These are phyloP conservation scores for Pyrenophora tritici-repentis DNA, from an alignment of 2,329 filamentous ascomycete species.

Conservation along the genomic window DNA sequence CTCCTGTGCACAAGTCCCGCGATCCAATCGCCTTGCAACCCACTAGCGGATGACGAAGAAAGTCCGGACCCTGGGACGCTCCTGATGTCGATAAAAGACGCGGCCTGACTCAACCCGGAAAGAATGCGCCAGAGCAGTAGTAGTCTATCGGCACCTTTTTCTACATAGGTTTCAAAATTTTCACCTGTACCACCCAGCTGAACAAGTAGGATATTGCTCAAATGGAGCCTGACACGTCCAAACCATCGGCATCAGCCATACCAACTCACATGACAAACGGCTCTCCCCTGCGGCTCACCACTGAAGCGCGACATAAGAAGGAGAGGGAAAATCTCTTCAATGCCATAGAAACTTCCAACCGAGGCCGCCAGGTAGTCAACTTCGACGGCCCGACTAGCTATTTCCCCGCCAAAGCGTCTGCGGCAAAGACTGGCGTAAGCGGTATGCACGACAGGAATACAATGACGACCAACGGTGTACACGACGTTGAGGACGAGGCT, in stretches of 20 bases:
- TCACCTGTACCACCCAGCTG: not conserved
- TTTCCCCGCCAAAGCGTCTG: constrained; percentile 31
- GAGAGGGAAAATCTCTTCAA: constrained; percentile 63
- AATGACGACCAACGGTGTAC: constrained; percentile 30
- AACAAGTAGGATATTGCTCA: constrained; percentile 12
- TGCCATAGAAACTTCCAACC: constrained; percentile 64
- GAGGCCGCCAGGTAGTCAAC: constrained; percentile 53
- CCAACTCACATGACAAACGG: constrained; percentile 63
- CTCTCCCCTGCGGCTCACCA: constrained; percentile 55
- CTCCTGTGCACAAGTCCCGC: too few relatives aligned
- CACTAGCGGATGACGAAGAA: not conserved
- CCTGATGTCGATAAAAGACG: too few relatives aligned
- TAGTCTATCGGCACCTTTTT: not conserved
- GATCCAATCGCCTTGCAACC: too few relatives aligned
- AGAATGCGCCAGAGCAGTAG: too few relatives aligned
- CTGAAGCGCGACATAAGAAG: constrained; percentile 53
- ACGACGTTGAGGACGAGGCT: constrained; percentile 56
- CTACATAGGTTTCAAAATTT: not conserved
- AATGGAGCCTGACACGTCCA: constrained; percentile 52
- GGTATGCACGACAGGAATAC: constrained; percentile 18
- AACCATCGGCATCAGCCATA: constrained; percentile 56
- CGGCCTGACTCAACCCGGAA: too few relatives aligned
- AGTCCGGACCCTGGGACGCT: not conserved
- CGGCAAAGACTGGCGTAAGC: constrained; percentile 17
- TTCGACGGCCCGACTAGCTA: constrained; percentile 46